A percentile compares a stretch with the other conserved stretches of the same genome.
Conservation (phyloP, 148 eudicot species). For the Cornus suecica region DNA sequence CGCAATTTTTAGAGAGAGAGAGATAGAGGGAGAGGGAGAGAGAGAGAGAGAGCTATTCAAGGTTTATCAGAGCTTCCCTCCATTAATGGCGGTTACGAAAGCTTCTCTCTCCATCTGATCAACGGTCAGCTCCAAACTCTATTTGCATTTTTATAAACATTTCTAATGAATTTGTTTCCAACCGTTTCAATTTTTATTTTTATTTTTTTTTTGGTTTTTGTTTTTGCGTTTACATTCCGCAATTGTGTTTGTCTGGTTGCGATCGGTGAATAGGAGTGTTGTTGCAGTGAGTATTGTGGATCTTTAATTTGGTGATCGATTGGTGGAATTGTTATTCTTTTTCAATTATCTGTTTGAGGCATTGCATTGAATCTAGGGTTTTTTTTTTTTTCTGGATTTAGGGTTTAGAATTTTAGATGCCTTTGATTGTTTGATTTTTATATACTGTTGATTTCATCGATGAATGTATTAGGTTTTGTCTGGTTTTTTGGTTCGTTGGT, state of each 20-base stretch:
- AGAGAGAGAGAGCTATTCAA: not conserved
- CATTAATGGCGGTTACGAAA: constrained; percentile 2
- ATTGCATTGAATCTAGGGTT: constrained; percentile 10
- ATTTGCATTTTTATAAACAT: no score
- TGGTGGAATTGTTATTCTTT: not conserved
- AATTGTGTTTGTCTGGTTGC: not conserved
- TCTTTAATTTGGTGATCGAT: not conserved
- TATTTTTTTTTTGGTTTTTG: not conserved
- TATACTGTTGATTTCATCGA: not conserved
- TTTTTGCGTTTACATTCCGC: no score
- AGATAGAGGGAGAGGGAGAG: no score
- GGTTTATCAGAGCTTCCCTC: not conserved
- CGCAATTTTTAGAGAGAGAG: not conserved
- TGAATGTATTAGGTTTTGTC: not conserved
- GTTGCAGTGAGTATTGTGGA: not conserved
- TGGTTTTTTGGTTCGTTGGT: not conserved
- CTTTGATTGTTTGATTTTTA: not conserved
- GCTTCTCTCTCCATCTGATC: not conserved
- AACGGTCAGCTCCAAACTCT: not conserved
- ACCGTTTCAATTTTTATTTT: not conserved
- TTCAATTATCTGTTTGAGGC: not conserved
- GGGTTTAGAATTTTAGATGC: constrained; percentile 1
- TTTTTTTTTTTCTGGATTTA: constrained; percentile 11
- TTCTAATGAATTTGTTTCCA: not conserved
- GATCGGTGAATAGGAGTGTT: not conserved